Conservation (phyloP, 2,329 filamentous ascomycete species). For the Coniochaeta sp. region DNA sequence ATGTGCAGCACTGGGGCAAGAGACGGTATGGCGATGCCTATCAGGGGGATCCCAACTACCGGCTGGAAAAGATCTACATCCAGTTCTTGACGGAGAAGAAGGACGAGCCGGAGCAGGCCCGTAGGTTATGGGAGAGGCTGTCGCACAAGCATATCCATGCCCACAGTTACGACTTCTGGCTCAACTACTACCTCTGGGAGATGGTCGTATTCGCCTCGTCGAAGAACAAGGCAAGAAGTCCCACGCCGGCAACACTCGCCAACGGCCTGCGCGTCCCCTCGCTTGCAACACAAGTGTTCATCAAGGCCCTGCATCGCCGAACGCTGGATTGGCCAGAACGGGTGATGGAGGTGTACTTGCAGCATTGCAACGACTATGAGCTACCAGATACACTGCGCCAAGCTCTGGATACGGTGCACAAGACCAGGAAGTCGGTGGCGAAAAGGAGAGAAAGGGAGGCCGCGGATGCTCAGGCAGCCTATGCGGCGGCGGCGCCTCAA, state of each 20-base stretch:
- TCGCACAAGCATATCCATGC: conserved; percentile 56
- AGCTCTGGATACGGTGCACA: conserved; percentile 67
- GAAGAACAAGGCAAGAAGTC: conserved; percentile 43
- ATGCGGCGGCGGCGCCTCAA: conserved; percentile 16
- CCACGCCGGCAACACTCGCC: conserved; percentile 36
- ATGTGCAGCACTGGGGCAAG: conserved; percentile 73
- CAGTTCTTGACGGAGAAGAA: conserved; percentile 86
- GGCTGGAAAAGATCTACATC: conserved; percentile 85
- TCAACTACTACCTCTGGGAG: conserved; percentile 88
- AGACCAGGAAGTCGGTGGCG: conserved; percentile 55
- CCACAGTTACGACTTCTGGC: conserved; percentile 88
- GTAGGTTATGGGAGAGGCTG: conserved; percentile 69
- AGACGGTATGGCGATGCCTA: conserved; percentile 67
- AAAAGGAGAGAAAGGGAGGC: conserved; percentile 62
- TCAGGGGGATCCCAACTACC: conserved; percentile 80
- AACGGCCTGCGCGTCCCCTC: conserved; percentile 57
- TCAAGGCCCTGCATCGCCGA: conserved; percentile 56
- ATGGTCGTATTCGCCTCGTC: conserved; percentile 55
- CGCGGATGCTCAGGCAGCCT: conserved; percentile 41
- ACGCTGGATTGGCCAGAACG: conserved; percentile 72
- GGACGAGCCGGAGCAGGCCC: conserved; percentile 67
- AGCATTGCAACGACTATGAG: conserved; percentile 88
- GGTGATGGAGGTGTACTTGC: conserved; percentile 64
- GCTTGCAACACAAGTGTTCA: conserved; percentile 68
- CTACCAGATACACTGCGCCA: conserved; percentile 66